A percentile compares a stretch with the other conserved stretches of the same genome.
phyloP scores from a whole-genome alignment of 352 stramenopile genomes.

The Thalassiosira delicatula region DNA sequence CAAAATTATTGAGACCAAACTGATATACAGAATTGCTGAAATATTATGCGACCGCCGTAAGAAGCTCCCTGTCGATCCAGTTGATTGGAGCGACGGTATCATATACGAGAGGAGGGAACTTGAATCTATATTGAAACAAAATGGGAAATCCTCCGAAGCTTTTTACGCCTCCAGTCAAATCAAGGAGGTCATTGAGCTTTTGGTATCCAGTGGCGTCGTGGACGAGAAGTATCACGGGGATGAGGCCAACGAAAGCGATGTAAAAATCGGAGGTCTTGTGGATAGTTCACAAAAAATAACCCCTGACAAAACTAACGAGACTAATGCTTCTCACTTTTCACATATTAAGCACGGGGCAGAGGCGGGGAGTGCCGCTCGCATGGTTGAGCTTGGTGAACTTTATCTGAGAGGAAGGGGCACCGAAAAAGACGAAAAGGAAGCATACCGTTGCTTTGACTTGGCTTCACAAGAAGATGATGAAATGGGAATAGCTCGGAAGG shows the following conservation, averaged over 20 bases:
- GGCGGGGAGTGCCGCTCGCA: slow-evolving; percentile 6
- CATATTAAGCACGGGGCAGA: slow-evolving; percentile 5
- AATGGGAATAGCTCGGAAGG: slow-evolving; percentile 25
- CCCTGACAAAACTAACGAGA: background rate
- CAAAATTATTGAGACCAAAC: slow-evolving; percentile 10
- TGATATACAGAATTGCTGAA: too few relatives aligned
- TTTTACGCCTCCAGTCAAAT: background rate
- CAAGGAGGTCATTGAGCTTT: slow-evolving; percentile 18
- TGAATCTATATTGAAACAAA: too few relatives aligned
- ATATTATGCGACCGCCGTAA: too few relatives aligned
- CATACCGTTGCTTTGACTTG: slow-evolving; percentile 23
- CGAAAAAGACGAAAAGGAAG: slow-evolving; percentile 22
- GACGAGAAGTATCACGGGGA: slow-evolving; percentile 11
- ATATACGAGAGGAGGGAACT: slow-evolving; percentile 25
- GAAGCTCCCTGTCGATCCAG: slow-evolving; percentile 18
- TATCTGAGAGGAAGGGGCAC: slow-evolving; percentile 7
- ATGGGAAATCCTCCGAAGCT: too few relatives aligned
- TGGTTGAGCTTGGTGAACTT: slow-evolving; percentile 31
- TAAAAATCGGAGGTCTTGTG: background rate
- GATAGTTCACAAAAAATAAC: background rate
- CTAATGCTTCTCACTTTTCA: slow-evolving; percentile 1
- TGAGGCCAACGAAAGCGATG: background rate
- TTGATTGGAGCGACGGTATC: slow-evolving; percentile 4
- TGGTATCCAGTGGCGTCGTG: slow-evolving; percentile 4
- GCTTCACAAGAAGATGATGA: slow-evolving; percentile 25